Conservation (phyloP, 2,329 filamentous ascomycete species). For the Aspergillus flavus region DNA sequence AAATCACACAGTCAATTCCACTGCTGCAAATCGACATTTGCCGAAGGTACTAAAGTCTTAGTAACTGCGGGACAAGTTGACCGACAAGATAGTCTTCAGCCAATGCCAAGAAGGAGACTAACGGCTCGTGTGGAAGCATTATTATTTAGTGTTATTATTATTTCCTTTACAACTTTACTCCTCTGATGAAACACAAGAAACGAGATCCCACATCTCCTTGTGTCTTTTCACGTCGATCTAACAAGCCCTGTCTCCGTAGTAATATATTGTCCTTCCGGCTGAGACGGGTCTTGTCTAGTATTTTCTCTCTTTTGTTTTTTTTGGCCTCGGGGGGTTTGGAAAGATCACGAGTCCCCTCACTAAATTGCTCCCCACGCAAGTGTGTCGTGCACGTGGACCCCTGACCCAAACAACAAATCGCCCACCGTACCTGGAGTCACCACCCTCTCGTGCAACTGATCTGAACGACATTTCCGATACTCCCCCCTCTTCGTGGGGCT, state of each 20-base stretch:
- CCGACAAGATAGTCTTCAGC: conserved; percentile 5
- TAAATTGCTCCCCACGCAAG: conserved; percentile 10
- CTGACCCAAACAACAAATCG: conserved; percentile 28
- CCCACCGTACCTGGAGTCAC: conserved; percentile 1
- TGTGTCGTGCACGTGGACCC: conserved; percentile 30
- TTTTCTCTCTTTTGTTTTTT: background rate
- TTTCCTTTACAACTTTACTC: conserved; percentile 3
- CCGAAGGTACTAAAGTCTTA: background rate
- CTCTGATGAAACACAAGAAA: background rate
- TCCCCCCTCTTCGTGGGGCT: conserved; percentile 29
- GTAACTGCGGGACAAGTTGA: conserved; percentile 13
- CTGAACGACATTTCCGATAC: conserved; percentile 16
- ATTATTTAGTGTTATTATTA: background rate
- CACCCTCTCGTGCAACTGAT: conserved; percentile 8
- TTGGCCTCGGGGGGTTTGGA: conserved; percentile 1
- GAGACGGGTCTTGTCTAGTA: background rate
- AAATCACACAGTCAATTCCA: background rate
- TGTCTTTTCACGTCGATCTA: background rate
- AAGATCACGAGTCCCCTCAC: conserved; percentile 8
- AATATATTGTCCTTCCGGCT: background rate
- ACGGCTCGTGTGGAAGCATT: conserved; percentile 18
- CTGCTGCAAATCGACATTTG: background rate
- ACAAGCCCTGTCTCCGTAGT: background rate
- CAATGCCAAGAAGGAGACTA: conserved; percentile 22
- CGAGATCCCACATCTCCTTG: background rate